Evolutionary conservation across 768 basidiomycete genomes (phyloP).

Genomic region (Omphalotus guepiniiformis): DNA sequence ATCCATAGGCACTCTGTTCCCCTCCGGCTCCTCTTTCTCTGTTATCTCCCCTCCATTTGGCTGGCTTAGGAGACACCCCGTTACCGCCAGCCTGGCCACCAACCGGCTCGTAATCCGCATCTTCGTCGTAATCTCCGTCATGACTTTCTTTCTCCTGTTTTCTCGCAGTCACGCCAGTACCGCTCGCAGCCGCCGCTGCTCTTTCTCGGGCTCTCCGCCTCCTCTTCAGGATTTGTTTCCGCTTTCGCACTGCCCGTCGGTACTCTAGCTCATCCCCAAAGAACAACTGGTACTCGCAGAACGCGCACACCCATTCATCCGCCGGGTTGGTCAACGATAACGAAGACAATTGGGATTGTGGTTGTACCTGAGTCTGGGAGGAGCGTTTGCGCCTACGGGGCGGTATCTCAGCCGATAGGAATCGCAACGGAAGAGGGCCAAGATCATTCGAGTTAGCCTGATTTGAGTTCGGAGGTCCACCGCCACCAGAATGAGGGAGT

Average conservation of each 20-base stretch:
- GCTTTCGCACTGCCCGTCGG: conserved; percentile 52
- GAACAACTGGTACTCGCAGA: conserved; percentile 90
- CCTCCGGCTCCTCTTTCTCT: conserved; percentile 18
- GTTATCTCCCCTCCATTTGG: conserved; percentile 18
- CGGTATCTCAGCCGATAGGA: conserved; percentile 66
- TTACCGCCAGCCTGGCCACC: conserved; percentile 18
- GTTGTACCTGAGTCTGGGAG: conserved; percentile 16
- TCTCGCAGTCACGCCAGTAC: conserved; percentile 22
- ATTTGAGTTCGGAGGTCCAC: conserved; percentile 22
- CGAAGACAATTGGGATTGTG: conserved; percentile 11
- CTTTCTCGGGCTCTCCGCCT: conserved; percentile 60
- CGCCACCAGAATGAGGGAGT: conserved; percentile 44
- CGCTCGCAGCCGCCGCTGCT: conserved; percentile 36
- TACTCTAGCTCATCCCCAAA: conserved; percentile 78
- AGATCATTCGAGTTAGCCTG: conserved; percentile 46
- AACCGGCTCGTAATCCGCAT: conserved; percentile 21
- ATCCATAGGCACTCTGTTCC: conserved; percentile 9
- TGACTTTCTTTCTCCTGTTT: conserved; percentile 23
- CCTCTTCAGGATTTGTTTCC: conserved; percentile 64
- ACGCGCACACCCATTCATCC: conserved; percentile 93
- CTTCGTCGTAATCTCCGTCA: conserved; percentile 19
- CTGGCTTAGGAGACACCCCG: conserved; percentile 14
- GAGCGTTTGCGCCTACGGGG: conserved; percentile 27
- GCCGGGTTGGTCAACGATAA: conserved; percentile 47
- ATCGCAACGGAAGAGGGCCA: conserved; percentile 59